A percentile compares a stretch with the other conserved stretches of the same genome.
phyloP scores from a whole-genome alignment of 2,329 filamentous ascomycete species.

The Colletotrichum siamense region DNA sequence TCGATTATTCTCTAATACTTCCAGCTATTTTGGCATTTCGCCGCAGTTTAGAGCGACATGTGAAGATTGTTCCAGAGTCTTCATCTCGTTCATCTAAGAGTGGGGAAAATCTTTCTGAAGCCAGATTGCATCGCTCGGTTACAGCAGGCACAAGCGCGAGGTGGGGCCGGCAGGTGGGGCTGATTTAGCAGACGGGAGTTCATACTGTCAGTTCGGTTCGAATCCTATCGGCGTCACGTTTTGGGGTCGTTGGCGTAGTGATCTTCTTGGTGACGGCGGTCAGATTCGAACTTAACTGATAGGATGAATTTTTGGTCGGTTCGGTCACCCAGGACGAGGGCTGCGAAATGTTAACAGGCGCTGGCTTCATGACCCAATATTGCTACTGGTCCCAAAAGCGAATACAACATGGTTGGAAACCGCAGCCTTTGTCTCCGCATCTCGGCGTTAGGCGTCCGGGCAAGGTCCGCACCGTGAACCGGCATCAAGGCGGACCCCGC shows the following conservation, averaged over 20 bases:
- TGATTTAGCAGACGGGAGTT: neutral
- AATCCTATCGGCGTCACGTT: too few species aligned
- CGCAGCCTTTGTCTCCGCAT: neutral
- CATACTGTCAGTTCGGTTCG: too few species aligned
- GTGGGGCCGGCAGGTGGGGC: neutral
- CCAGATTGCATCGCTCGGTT: neutral
- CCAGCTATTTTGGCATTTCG: neutral
- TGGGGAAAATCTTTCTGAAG: neutral
- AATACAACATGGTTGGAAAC: neutral
- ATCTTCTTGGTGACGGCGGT: too few species aligned
- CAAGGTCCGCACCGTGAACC: neutral
- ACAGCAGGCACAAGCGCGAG: neutral
- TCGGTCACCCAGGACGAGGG: neutral
- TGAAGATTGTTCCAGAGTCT: neutral
- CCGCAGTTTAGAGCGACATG: neutral
- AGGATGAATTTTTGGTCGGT: neutral
- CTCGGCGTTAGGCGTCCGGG: neutral
- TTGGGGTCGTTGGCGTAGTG: too few species aligned
- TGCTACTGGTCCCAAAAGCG: neutral
- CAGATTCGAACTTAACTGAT: too few species aligned
- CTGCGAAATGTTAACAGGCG: neutral
- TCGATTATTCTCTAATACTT: neutral
- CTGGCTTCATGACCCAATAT: neutral
- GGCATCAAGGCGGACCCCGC: neutral
- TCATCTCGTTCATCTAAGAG: neutral